A percentile compares a stretch with the other conserved stretches of the same genome.
Evolutionary conservation across 2,329 filamentous ascomycete species (phyloP).

Genomic region (Thyridium curvatum): DNA sequence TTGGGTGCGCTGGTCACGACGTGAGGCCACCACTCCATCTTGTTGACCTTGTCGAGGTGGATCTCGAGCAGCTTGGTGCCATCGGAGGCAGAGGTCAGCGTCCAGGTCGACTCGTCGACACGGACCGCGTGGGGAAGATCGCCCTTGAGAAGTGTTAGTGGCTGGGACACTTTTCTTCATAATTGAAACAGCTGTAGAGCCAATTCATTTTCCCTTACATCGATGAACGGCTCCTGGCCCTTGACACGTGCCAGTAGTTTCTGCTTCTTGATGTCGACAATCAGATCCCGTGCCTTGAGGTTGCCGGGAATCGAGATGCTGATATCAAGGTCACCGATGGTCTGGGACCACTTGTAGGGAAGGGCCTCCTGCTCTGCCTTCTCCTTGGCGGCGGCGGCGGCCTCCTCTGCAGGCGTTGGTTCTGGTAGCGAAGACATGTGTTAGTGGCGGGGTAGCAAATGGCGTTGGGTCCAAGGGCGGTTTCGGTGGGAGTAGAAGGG

Average conservation of each 20-base stretch:
- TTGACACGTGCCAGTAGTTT: constrained; percentile 77
- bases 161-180: no score
- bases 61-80: constrained; percentile 65
- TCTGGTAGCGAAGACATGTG: constrained; percentile 27
- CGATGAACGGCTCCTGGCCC: constrained; percentile 78
- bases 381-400: constrained; percentile 63
- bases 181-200: no score
- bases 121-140: constrained; percentile 73
- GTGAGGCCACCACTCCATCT: constrained; percentile 98
- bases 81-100: constrained; percentile 51
- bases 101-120: constrained; percentile 92
- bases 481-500: neutral
- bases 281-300: constrained; percentile 76
- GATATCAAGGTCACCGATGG: constrained; percentile 81
- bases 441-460: constrained; percentile 11
- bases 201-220: constrained; percentile 56
- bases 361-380: constrained; percentile 81
- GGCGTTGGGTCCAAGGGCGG: no score
- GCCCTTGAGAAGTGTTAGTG: constrained; percentile 52
- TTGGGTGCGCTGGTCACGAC: constrained; percentile 80
- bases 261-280: constrained; percentile 75
- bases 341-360: constrained; percentile 97
- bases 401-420: constrained; percentile 48
- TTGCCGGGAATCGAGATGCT: constrained; percentile 73
- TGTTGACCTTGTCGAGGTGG: constrained; percentile 92